Percentiles rank a stretch among this genome's conserved stretches.
Conservation (phyloP, 768 basidiomycete species). For the Phaeolepiota aurea region DNA sequence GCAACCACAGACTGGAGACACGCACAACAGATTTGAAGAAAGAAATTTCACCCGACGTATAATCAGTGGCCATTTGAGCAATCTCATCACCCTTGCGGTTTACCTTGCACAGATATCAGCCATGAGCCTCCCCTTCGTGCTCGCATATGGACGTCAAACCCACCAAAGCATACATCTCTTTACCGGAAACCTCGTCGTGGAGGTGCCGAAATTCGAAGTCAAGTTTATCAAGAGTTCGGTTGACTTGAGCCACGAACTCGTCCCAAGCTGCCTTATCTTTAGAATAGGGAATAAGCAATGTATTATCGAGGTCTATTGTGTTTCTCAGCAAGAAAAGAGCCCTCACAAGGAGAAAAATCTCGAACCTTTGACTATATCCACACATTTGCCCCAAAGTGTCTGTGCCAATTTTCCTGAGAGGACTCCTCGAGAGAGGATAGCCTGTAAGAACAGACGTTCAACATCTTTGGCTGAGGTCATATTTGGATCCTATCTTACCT, state of each 20-base stretch:
- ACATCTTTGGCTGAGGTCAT: conserved; percentile 52
- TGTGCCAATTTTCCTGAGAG: conserved; percentile 60
- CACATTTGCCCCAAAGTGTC: conserved; percentile 58
- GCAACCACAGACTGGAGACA: conserved; percentile 5
- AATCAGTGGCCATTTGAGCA: conserved; percentile 81
- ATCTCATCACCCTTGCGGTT: conserved; percentile 77
- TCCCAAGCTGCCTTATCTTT: conserved; percentile 46
- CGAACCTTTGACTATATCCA: conserved; percentile 60
- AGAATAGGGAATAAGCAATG: conserved; percentile 34
- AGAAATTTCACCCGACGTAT: conserved; percentile 67
- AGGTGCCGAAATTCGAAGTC: conserved; percentile 65
- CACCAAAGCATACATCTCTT: conserved; percentile 63
- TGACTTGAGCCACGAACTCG: conserved; percentile 50
- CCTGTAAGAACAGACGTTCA: conserved; percentile 72
- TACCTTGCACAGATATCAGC: conserved; percentile 57
- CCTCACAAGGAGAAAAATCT: conserved; percentile 5
- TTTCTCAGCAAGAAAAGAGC: conserved; percentile 6
- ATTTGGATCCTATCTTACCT: no score
- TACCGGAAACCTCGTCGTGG: conserved; percentile 57
- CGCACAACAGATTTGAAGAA: conserved; percentile 81
- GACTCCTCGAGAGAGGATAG: conserved; percentile 61
- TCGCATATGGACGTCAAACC: conserved; percentile 13
- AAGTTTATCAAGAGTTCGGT: conserved; percentile 54
- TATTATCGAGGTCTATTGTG: conserved; percentile 40
- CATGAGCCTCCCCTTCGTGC: not conserved